Evolutionary conservation across 345 rosid genomes (phyloP).

Genomic region (Eucalyptus virginea): DNA sequence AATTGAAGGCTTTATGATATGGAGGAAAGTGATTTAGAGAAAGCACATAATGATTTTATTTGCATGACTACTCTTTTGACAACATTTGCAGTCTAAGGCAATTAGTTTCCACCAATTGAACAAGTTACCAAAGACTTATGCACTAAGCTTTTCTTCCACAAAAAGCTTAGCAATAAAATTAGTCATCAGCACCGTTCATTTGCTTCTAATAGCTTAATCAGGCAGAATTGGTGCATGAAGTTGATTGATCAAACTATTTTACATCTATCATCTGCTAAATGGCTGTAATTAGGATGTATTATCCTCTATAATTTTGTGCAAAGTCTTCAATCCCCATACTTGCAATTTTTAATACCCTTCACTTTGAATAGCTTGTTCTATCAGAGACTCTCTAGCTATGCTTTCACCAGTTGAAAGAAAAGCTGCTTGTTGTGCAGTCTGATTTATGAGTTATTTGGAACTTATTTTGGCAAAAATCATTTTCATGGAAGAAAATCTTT

Average conservation of each 20-base stretch:
- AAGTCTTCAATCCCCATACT: neutral
- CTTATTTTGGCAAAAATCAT: neutral
- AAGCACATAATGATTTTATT: neutral
- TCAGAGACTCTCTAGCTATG: neutral
- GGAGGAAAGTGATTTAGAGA: neutral
- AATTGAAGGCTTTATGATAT: neutral
- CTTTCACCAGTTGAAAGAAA: neutral
- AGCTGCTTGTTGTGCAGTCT: neutral
- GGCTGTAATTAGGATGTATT: neutral
- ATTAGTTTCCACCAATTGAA: neutral
- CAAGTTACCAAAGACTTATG: neutral
- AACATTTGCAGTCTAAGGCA: neutral
- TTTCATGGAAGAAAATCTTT: neutral
- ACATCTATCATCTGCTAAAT: neutral
- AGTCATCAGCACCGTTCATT: neutral
- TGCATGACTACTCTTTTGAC: neutral
- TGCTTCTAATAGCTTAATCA: neutral
- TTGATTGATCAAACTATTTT: neutral
- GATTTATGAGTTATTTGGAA: neutral
- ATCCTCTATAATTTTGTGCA: neutral
- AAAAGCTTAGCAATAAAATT: neutral
- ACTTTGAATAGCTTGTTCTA: neutral
- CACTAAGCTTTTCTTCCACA: neutral
- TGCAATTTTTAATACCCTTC: neutral
- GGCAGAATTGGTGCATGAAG: neutral